Base-by-base conservation (phyloP, 2,329 filamentous ascomycete genomes). In the Alternaria brassicae region DNA sequence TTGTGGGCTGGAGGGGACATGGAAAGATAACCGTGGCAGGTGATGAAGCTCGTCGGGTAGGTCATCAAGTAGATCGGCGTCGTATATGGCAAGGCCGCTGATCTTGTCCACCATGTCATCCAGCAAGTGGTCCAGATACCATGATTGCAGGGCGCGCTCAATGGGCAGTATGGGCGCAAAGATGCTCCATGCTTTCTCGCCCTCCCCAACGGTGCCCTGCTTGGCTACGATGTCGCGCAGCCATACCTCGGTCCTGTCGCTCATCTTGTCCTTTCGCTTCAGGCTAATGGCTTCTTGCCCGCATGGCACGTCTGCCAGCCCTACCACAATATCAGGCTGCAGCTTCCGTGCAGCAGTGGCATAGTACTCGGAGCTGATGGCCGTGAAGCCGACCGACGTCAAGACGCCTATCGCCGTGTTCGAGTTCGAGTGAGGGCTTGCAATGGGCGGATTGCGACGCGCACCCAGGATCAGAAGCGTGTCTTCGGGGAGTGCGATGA, bases 311-410 rank as follows among this genome's bases (percentile, higher is more conserved):
- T 99, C 95, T 5, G 90, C 91, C 51, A 96, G 78, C 0, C 88
- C 88, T 23, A 98, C 84, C 34, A 89, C 86, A 53, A 98, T 89
- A 72, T 99, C 94, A 1, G 94, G 92, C 51, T 84, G 83, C 34
- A 97, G 79, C n/a, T 81, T 83, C 58, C 84, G 79, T 7, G 90
- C 82, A 2, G 90, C 82, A 17, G 88, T 88, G 6, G 86, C 81
- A 79, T 95, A 98, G 53, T 91, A 86, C 6, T 86, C 82, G 0
- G 88, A 86, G 30, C 86, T 85, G 32, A 98, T 81, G 56, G 86
- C 83, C 61, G 87, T 86, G 78, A 96, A 97, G 28, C 95, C 95
- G 1, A 92, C 91, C 0, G 93, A 94, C 2, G 95, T 97, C 73
- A 91, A 88, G 47, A 98, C 85, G 17, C 90, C 88, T 40, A 98